Evolutionary conservation across 805 yeast species (phyloP), one percentile per base, ranked within the genome.

Genomic region (Wickerhamiella qilinensis): DNA sequence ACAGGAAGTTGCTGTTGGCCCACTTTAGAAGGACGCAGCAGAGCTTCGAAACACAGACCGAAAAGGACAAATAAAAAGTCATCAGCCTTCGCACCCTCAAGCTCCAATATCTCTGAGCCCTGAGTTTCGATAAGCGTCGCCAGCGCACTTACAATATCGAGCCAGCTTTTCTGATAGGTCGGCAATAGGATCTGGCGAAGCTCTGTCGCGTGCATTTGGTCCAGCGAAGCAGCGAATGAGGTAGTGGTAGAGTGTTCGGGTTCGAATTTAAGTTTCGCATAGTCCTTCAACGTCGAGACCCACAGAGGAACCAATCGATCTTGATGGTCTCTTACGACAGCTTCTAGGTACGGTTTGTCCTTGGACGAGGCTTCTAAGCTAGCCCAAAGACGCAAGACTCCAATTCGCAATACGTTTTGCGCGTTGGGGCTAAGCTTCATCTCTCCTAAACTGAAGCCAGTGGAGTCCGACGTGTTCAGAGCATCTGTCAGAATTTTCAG

Each of bases 41-140:
- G 63, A 1, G 78, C 71, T 48, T 82, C 93, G 35, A 85, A 66
- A 53, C 94, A 83, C 47, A 82, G 80, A 9, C 94, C 81, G 58
- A 79, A 81, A 30, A 86, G 55, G 22, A 85, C 77, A 52, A 83
- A 80, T 56, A 80, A 76, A 47, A 85, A 80, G 8, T 32, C 43
- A 9, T 45, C 48, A 6, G 38, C 32, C 9, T 34, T 39, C 43
- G 72, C 60, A 43, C 77, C 85, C 9, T 68, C 73, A 4, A 82
- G 63, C 2, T 63, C 58, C 4, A 61, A 54, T 16, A 79, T 62
- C 11, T 64, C 53, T 0, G 56, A 47, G 2, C 66, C 60, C 43
- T 77, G 65, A 17, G 60, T 63, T 30, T 74, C 74, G 30, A 79
- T 62, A 30, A 80, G 63, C 7, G 73, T 62, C 12, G 91, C 77